Evolutionary conservation across 208 protist genomes (phyloP).

Genomic region (Leishmania gerbilli): DNA sequence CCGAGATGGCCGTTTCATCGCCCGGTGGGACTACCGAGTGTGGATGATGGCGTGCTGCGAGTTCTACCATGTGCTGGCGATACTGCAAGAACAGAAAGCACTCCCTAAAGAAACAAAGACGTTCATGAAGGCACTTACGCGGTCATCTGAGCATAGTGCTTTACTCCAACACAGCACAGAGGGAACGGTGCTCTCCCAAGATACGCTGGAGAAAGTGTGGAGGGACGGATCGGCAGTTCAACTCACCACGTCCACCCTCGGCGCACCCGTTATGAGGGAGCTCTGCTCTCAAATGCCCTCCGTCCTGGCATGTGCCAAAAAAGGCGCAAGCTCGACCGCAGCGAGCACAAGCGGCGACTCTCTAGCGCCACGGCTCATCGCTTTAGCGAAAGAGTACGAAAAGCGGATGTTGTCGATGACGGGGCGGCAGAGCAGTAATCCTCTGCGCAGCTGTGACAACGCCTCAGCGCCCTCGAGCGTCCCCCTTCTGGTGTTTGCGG

Average conservation of each 20-base stretch:
- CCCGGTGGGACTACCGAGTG: slow-evolving; percentile 47
- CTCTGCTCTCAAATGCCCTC: slow-evolving; percentile 23
- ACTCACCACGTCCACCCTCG: slow-evolving; percentile 17
- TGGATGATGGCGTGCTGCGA: slow-evolving; percentile 68
- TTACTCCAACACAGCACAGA: background rate
- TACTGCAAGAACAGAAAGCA: slow-evolving; percentile 46
- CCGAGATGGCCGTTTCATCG: slow-evolving; percentile 12
- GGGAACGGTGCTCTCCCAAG: background rate
- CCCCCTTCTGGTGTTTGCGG: slow-evolving; percentile 50
- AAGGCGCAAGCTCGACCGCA: background rate
- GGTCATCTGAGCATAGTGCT: slow-evolving; percentile 2
- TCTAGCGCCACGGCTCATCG: slow-evolving; percentile 10
- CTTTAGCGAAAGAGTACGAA: slow-evolving; percentile 23
- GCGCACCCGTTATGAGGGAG: slow-evolving; percentile 7
- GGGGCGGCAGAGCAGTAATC: slow-evolving; percentile 13
- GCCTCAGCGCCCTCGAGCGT: slow-evolving; percentile 6
- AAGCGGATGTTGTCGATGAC: slow-evolving; percentile 3
- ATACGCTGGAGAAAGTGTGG: slow-evolving; percentile 7
- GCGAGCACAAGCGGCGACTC: background rate
- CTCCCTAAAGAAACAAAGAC: slow-evolving; percentile 28
- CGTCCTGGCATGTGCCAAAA: background rate
- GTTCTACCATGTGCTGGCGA: slow-evolving; percentile 54
- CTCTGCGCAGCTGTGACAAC: background rate
- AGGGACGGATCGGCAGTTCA: slow-evolving; percentile 12
- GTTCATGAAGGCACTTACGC: slow-evolving; percentile 29